A percentile compares a stretch with the other conserved stretches of the same genome.
These are phyloP conservation scores for Breviolum minutum DNA, from an alignment of 73 alveolate genomes.

Conservation along the genomic window DNA sequence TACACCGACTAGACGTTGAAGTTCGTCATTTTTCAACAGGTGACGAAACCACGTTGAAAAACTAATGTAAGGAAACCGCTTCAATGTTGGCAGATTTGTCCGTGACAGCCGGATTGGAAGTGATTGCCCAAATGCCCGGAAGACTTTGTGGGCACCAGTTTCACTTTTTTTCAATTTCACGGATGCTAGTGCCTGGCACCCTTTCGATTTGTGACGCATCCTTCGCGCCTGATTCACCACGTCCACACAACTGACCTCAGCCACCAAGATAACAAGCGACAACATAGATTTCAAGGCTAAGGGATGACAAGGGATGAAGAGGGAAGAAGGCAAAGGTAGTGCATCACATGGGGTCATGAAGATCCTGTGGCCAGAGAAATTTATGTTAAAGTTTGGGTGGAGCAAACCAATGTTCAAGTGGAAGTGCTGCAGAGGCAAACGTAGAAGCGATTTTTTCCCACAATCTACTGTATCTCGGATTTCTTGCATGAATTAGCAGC, in stretches of 20 bases:
- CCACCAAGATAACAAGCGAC: neutral
- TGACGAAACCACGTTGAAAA: neutral
- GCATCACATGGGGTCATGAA: neutral
- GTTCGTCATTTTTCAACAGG: neutral
- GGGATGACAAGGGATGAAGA: neutral
- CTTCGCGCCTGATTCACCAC: slow-evolving; percentile 20
- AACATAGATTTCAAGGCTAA: neutral
- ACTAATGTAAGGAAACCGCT: neutral
- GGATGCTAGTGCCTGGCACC: neutral
- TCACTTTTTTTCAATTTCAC: neutral
- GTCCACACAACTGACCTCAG: slow-evolving; percentile 61
- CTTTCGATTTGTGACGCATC: neutral
- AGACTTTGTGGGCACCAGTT: slow-evolving; percentile 16
- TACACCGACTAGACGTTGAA: neutral
- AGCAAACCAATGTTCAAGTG: neutral
- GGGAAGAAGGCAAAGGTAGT: neutral
- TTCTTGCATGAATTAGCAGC: neutral
- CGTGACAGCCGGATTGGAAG: neutral
- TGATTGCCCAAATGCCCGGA: neutral
- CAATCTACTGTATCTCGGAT: neutral
- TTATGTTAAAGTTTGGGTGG: too few species aligned
- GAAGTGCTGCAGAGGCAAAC: neutral
- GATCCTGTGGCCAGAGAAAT: too few species aligned
- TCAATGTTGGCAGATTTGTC: neutral
- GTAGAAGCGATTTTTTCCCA: neutral